A percentile compares a stretch with the other conserved stretches of the same genome.
Evolutionary conservation across 208 protist genomes (phyloP).

Genomic region (Trypanosomatidae sp.): DNA sequence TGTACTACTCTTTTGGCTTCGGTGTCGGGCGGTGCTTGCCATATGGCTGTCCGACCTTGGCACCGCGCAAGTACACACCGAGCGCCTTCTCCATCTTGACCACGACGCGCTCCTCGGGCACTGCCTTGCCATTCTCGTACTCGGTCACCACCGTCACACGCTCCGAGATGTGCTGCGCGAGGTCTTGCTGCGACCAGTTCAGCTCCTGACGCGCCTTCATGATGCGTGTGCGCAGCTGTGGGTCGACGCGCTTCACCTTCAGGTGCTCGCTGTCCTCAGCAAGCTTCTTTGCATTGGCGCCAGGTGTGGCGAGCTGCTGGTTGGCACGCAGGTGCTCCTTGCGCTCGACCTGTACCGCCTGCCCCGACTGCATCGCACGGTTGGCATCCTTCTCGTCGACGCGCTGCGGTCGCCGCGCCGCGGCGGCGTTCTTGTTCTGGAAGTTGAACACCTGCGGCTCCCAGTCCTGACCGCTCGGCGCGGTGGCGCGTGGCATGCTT

Average conservation of each 20-base stretch:
- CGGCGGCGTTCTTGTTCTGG: conserved; percentile 12
- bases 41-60: conserved; percentile 70
- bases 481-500: conserved; percentile 27
- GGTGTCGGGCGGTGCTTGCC: conserved; percentile 37
- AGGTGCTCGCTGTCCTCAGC: conserved; percentile 76
- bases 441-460: conserved; percentile 83
- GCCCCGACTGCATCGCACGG: conserved; percentile 57
- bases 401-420: conserved; percentile 14
- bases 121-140: conserved; percentile 90
- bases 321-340: conserved; percentile 63
- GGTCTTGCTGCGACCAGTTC: conserved; percentile 80
- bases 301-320: conserved; percentile 34
- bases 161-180: conserved; percentile 77
- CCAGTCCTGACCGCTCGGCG: conserved; percentile 74
- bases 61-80: conserved; percentile 85
- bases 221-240: conserved; percentile 61
- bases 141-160: conserved; percentile 77
- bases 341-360: conserved; percentile 38
- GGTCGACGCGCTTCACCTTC: conserved; percentile 80
- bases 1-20: conserved; percentile 31
- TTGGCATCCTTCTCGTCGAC: conserved; percentile 63
- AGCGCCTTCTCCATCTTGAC: conserved; percentile 91
- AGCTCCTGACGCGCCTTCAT: conserved; percentile 68
- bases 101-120: conserved; percentile 86
- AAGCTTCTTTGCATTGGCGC: conserved; percentile 78